Base-by-base conservation (phyloP, 371 early-diverging fungal species). In the Apophysomyces sp. region DNA sequence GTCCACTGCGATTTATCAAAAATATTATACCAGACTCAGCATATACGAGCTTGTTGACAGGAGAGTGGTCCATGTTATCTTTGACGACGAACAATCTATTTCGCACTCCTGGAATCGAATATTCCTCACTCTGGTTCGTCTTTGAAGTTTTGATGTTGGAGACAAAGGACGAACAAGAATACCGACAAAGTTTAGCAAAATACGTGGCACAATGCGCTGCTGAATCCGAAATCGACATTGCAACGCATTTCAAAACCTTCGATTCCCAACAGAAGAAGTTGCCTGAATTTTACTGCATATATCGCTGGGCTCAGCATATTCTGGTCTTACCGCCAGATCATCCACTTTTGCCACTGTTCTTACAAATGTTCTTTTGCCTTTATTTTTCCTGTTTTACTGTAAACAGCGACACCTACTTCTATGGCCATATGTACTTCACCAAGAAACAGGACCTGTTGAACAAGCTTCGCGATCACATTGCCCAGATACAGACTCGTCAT, bases 341-440 rank as follows among this genome's bases (percentile, higher is more conserved):
- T 57, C 79, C 81, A 8, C 57, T 85, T 13, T 49, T 85, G 44
- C 86, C 86, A 0, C 65, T 88, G 11, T 80, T 77, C 53, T 72
- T 82, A 57, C 89, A 91, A 61, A 72, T 82, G 75, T 88, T 90
- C 67, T 88, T 88, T 52, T 71, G 76, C n/a, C 71, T 88, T 0
- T 88, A 88, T 58, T 90, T 82, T 68, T 81, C 73, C 27, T 44
- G 44, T 21, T 44, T 44, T 21, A 75, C 69, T 34, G 49, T 67
- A 7, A 67, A 80, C 16, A 53, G 55, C 4, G 59, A 61, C 16
- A 58, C 57, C n/a, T 30, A 74, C 0, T 74, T 77, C 39, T 83
- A 82, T 49, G 89, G 87, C 0, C 66, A 62, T 58, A 58, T 81
- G 8, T 86, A 85, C 57, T 78, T 88, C 40, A 66, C 65, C 26